phyloP scores from a whole-genome alignment of 345 rosid genomes.

The Citrus sp. region DNA sequence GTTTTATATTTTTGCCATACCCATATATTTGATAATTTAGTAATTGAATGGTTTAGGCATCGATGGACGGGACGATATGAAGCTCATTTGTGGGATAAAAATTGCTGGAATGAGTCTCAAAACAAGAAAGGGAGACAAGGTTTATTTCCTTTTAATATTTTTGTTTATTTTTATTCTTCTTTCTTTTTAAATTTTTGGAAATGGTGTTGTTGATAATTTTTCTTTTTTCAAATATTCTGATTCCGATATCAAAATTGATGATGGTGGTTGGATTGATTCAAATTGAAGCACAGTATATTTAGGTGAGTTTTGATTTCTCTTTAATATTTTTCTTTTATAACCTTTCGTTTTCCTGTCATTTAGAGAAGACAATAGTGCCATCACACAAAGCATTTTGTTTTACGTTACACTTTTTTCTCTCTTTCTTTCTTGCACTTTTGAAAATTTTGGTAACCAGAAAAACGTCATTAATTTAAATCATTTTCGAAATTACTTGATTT shows the following conservation, averaged over 20 bases:
- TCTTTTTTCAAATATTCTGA: not conserved
- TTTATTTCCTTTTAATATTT: slow-evolving; percentile 6
- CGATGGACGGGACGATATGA: slow-evolving; percentile 65
- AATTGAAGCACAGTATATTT: slow-evolving; percentile 46
- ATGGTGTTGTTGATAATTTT: not conserved
- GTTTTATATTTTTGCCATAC: too few species aligned
- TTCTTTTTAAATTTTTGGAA: not conserved
- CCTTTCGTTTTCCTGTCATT: not conserved
- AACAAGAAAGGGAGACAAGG: slow-evolving; percentile 71
- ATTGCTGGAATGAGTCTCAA: slow-evolving; percentile 63
- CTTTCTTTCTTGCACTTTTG: not conserved
- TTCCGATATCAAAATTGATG: not conserved
- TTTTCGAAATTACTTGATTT: not conserved
- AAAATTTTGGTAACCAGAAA: not conserved
- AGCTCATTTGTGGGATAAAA: slow-evolving; percentile 66
- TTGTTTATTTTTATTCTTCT: not conserved
- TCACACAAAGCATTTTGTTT: not conserved
- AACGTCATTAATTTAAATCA: not conserved
- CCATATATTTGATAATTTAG: not conserved
- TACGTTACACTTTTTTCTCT: not conserved
- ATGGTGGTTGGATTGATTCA: slow-evolving; percentile 19
- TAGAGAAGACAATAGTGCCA: not conserved
- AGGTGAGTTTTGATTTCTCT: slow-evolving; percentile 32
- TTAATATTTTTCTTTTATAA: not conserved
- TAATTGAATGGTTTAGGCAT: slow-evolving; percentile 29